Percentiles rank a stretch among this genome's conserved stretches.
Conservation (phyloP, 176 grass and related monocot genomes). For the Phoenix roebelenii region DNA sequence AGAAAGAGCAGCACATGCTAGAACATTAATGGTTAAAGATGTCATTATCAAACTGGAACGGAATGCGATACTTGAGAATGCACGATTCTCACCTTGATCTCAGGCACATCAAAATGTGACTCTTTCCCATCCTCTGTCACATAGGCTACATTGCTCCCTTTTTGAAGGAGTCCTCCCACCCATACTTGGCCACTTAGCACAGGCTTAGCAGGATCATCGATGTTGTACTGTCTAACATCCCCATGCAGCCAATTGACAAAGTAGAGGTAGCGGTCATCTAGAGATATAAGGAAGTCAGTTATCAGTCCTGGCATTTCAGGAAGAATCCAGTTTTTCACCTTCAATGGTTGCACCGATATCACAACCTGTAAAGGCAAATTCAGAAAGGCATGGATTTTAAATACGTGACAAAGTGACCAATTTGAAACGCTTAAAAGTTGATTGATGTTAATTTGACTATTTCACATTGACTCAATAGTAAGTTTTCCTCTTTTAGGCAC, state of each 20-base stretch:
- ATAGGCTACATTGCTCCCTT: constrained; percentile 58
- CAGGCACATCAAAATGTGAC: constrained; percentile 64
- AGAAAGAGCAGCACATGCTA: too few species aligned
- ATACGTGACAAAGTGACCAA: too few species aligned
- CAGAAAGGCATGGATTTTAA: neutral
- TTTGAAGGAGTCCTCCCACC: constrained; percentile 89
- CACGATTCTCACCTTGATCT: constrained; percentile 45
- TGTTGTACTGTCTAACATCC: constrained; percentile 94
- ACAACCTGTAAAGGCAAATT: constrained; percentile 32
- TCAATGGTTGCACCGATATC: constrained; percentile 61
- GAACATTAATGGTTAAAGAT: neutral
- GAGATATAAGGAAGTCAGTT: constrained; percentile 83
- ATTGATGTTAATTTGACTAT: too few species aligned
- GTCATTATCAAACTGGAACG: neutral
- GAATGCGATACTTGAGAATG: neutral
- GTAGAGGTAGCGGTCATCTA: constrained; percentile 82
- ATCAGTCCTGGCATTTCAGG: constrained; percentile 98
- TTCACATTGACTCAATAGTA: too few species aligned
- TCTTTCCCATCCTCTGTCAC: constrained; percentile 55
- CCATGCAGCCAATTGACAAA: constrained; percentile 97
- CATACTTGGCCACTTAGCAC: constrained; percentile 78
- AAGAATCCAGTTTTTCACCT: constrained; percentile 81
- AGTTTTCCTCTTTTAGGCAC: too few species aligned
- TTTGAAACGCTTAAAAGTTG: too few species aligned
- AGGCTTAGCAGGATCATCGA: constrained; percentile 80